Evolutionary conservation across 805 yeast species (phyloP), one percentile per base, ranked within the genome.

Genomic region (Ogataea trehalophila): DNA sequence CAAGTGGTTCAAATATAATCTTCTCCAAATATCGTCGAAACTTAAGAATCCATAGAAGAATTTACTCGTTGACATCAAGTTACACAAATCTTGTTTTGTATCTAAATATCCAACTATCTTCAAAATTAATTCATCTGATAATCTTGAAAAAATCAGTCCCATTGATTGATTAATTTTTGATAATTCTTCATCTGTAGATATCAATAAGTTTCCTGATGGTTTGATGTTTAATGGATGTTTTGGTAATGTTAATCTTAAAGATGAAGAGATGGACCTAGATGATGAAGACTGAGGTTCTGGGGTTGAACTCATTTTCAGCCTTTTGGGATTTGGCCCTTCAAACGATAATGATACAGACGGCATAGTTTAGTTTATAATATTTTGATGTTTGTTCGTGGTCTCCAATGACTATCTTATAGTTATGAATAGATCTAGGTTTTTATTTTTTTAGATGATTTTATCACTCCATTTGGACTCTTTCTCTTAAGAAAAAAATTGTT

Each of bases 11-110:
- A 75, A 67, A 58, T 82, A 81, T 41, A 83, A 47, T 47, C 72
- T 75, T 57, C 84, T 85, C 97, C 97, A 90, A 22, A 85, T 55
- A 43, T 89, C 96, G 53, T 89, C 96, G 58, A 81, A 85, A 59
- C 80, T 81, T 13, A 81, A 59, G 60, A 78, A 85, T 0, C 92
- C 95, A 63, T 83, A 87, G 59, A 85, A 65, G 6, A 82, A 73
- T 49, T 85, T 75, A 3, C 95, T 87, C 2, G 81, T 66, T 45
- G 76, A 79, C 37, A 84, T 74, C 26, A 88, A 57, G 29, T 66
- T 69, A 46, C 73, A 59, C 44, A 90, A 65, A 37, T 83, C 80
- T 0, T 52, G 45, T 0, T 78, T 70, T 35, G 71, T 70, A 18
- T 72, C 70, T 3, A 90, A 53, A 44, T 68, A 73, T 1, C 75